Evolutionary conservation across 2,329 filamentous ascomycete genomes (phyloP).

Genomic region (Coniochaeta ligniaria): DNA sequence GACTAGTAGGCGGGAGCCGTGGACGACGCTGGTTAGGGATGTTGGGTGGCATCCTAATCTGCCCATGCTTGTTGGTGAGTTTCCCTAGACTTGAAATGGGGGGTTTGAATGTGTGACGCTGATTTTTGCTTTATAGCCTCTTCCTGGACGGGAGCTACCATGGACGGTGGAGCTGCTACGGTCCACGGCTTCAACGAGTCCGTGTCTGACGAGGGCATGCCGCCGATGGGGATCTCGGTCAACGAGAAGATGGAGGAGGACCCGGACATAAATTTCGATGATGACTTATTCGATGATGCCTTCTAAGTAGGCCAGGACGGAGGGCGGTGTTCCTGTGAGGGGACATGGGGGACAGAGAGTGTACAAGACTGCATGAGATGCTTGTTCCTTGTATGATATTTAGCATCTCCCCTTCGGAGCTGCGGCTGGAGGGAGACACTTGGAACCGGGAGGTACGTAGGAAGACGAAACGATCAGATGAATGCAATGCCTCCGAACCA

Average conservation of each 20-base stretch:
- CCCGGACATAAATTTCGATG: neutral
- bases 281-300: neutral
- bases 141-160: conserved; percentile 72
- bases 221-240: conserved; percentile 51
- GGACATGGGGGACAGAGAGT: too few species aligned
- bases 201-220: conserved; percentile 54
- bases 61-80: conserved; percentile 64
- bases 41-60: conserved; percentile 86
- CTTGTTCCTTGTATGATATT: neutral
- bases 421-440: neutral
- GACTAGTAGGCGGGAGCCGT: conserved; percentile 42
- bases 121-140: conserved; percentile 49
- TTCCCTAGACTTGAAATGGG: neutral
- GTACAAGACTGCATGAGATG: neutral
- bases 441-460: neutral
- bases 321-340: neutral
- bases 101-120: neutral
- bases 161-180: conserved; percentile 64
- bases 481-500: neutral
- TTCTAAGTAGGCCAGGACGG: neutral
- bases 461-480: neutral
- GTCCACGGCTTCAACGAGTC: conserved; percentile 72
- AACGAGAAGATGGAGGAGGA: conserved; percentile 45
- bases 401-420: neutral
- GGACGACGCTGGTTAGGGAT: conserved; percentile 78